Conservation (phyloP, 1,139 yeast species). For the Kluyveromyces marxianus region DNA sequence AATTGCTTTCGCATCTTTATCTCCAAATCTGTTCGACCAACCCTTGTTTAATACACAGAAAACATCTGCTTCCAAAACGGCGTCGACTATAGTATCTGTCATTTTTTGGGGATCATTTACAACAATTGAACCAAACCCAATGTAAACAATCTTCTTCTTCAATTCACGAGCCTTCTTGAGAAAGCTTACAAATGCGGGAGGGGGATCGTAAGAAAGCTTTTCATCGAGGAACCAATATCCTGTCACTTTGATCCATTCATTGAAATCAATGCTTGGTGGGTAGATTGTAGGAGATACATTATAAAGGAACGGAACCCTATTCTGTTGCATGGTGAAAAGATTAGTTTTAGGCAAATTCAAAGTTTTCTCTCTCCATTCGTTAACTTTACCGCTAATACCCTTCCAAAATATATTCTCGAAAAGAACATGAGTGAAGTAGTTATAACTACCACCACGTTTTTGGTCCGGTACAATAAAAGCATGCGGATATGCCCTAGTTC, state of each 20-base stretch:
- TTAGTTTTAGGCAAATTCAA: constrained; percentile 63
- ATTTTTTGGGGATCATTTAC: constrained; percentile 74
- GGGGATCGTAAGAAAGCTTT: constrained; percentile 55
- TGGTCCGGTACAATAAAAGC: constrained; percentile 94
- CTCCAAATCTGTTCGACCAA: constrained; percentile 73
- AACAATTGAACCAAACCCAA: constrained; percentile 94
- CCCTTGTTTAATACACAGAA: constrained; percentile 87
- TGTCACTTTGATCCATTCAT: constrained; percentile 89
- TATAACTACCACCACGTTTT: constrained; percentile 86
- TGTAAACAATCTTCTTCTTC: constrained; percentile 68
- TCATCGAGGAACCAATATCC: constrained; percentile 95
- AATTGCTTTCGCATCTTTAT: constrained; percentile 31
- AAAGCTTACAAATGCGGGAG: constrained; percentile 50
- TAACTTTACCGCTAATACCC: constrained; percentile 84
- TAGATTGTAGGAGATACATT: constrained; percentile 81
- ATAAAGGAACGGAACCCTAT: constrained; percentile 79
- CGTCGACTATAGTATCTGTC: constrained; percentile 70
- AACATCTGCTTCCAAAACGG: constrained; percentile 72
- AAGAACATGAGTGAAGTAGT: constrained; percentile 83
- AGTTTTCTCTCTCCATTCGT: constrained; percentile 71
- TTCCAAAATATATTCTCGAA: constrained; percentile 93
- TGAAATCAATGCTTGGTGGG: constrained; percentile 89
- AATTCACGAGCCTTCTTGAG: constrained; percentile 54
- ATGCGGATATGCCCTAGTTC: constrained; percentile 92
- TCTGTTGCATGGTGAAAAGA: constrained; percentile 62